Evolutionary conservation across 257 asterid genomes (phyloP).

Genomic region (Solanum piurae): DNA sequence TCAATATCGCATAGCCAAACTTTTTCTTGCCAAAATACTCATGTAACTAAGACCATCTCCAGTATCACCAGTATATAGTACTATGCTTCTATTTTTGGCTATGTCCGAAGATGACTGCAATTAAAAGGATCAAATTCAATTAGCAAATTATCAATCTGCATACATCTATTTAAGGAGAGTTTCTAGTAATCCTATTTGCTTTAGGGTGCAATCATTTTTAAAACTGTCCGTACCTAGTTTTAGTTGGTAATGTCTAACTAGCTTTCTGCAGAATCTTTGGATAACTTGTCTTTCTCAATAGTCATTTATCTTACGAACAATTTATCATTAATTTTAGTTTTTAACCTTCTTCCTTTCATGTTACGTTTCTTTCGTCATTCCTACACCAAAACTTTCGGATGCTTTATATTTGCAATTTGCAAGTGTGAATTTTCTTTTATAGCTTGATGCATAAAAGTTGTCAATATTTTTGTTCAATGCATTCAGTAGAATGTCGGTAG

Average conservation of each 20-base stretch:
- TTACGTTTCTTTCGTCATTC: background rate
- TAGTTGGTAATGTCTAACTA: background rate
- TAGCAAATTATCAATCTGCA: background rate
- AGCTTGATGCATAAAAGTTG: no score
- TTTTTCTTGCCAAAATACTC: background rate
- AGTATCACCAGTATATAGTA: background rate
- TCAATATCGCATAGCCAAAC: background rate
- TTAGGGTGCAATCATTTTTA: background rate
- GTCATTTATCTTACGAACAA: background rate
- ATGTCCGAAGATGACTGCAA: background rate
- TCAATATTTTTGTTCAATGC: no score
- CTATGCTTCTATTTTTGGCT: background rate
- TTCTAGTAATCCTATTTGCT: background rate
- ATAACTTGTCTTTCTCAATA: background rate
- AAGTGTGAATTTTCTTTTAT: no score
- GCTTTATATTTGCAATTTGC: no score
- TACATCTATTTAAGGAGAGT: background rate
- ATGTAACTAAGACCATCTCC: background rate
- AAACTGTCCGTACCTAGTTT: background rate
- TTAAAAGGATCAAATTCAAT: background rate
- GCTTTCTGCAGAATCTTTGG: background rate
- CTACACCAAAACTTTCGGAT: no score
- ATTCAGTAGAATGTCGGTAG: no score
- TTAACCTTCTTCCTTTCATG: background rate
- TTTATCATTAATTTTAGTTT: background rate